A percentile compares a stretch with the other conserved stretches of the same genome.
Evolutionary conservation across 176 grass and related monocot genomes (phyloP).

Genomic region (Hsuehochloa calcarea): DNA sequence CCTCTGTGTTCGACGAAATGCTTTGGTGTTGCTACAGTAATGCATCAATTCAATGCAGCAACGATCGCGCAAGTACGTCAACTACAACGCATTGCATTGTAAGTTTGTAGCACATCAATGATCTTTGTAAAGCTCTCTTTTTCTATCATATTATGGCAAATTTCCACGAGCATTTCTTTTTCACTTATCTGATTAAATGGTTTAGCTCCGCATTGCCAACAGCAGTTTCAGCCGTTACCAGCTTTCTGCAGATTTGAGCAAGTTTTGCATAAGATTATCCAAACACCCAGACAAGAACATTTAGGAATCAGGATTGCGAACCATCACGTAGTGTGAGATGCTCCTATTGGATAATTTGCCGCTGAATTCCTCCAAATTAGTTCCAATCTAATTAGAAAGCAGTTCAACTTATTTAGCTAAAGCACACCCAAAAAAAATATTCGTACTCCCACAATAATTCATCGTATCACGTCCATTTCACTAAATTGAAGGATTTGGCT

Average conservation of each 20-base stretch:
- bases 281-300: neutral
- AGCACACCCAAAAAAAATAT: too few relatives aligned
- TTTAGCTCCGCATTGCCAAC: neutral
- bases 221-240: neutral
- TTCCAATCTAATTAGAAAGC: neutral
- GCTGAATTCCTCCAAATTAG: neutral
- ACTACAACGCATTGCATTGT: neutral
- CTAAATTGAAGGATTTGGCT: too few relatives aligned
- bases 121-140: conserved; percentile 1
- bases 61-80: neutral
- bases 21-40: neutral
- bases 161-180: neutral
- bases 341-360: neutral
- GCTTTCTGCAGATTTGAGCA: neutral
- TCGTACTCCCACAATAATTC: too few relatives aligned
- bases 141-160: neutral
- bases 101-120: neutral
- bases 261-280: neutral
- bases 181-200: neutral
- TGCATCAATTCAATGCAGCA: neutral
- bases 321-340: neutral
- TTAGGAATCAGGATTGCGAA: neutral
- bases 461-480: too few relatives aligned
- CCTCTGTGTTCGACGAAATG: conserved; percentile 24
- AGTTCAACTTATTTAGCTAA: too few relatives aligned